Conservation (phyloP, 78 protist genomes). For the Guillardia theta region DNA sequence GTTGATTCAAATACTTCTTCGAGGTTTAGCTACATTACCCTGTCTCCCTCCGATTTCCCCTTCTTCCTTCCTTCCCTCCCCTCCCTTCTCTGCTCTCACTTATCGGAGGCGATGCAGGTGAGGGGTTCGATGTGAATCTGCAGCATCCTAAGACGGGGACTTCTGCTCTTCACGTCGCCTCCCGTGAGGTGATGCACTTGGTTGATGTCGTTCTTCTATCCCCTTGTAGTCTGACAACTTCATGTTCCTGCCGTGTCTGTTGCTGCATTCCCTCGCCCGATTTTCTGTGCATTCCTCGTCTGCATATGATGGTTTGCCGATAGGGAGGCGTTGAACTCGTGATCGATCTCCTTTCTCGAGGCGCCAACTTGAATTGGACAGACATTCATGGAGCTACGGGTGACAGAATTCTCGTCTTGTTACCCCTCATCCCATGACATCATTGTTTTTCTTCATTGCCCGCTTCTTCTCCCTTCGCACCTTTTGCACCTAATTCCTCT, state of each 20-base stretch:
- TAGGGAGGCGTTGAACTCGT: background rate
- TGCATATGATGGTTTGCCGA: background rate
- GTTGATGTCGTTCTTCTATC: background rate
- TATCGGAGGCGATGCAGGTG: too few relatives aligned
- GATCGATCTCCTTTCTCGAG: background rate
- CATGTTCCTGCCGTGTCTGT: too few relatives aligned
- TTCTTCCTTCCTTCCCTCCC: too few relatives aligned
- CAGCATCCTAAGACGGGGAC: conserved; percentile 30
- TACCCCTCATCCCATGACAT: background rate
- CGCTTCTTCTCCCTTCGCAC: background rate
- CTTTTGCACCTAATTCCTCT: background rate
- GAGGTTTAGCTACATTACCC: too few relatives aligned
- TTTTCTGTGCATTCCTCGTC: background rate
- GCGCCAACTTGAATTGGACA: background rate
- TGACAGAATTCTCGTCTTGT: too few relatives aligned
- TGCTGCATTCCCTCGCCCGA: too few relatives aligned
- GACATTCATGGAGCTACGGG: background rate
- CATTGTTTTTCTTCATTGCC: background rate
- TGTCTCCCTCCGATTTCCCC: too few relatives aligned
- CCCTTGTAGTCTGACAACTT: too few relatives aligned
- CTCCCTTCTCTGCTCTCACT: too few relatives aligned
- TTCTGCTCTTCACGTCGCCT: conserved; percentile 23
- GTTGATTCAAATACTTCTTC: background rate
- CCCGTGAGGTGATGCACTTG: background rate
- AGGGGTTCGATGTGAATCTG: conserved; percentile 11